A percentile compares a stretch with the other conserved stretches of the same genome.
Conservation (phyloP, 2,329 filamentous ascomycete species). For the Aspergillus nomiae region DNA sequence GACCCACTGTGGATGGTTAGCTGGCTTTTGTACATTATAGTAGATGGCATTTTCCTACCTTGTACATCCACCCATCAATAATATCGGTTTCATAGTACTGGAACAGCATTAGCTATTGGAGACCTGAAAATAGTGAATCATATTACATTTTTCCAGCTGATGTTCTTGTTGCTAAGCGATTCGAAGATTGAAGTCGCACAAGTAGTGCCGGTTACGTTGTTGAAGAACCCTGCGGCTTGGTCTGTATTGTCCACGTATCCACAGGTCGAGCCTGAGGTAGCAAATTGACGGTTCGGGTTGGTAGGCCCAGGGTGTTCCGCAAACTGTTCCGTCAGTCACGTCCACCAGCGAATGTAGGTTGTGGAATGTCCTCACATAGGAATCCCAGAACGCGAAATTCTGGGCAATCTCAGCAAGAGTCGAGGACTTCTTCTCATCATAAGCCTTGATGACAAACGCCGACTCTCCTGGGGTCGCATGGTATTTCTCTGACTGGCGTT, state of each 20-base stretch:
- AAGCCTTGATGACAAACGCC: slow-evolving; percentile 42
- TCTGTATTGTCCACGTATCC: slow-evolving; percentile 36
- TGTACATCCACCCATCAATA: slow-evolving; percentile 40
- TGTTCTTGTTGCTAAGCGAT: slow-evolving; percentile 36
- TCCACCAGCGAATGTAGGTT: neutral
- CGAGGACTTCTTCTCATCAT: slow-evolving; percentile 37
- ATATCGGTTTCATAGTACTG: slow-evolving; percentile 44
- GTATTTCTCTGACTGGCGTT: slow-evolving; percentile 42
- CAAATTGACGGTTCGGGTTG: slow-evolving; percentile 44
- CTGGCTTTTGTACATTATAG: neutral
- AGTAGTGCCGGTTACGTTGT: slow-evolving; percentile 37
- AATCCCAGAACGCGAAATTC: slow-evolving; percentile 43
- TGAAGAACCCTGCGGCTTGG: slow-evolving; percentile 34
- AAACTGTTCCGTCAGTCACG: slow-evolving; percentile 23
- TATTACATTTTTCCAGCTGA: slow-evolving; percentile 42
- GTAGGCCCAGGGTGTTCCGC: slow-evolving; percentile 44
- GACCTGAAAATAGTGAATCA: neutral
- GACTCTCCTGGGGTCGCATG: slow-evolving; percentile 36
- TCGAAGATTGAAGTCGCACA: slow-evolving; percentile 43
- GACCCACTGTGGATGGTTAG: slow-evolving; percentile 30
- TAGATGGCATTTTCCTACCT: slow-evolving; percentile 15
- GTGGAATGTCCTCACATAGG: slow-evolving; percentile 28
- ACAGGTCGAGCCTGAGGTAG: slow-evolving; percentile 39
- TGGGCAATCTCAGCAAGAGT: slow-evolving; percentile 37
- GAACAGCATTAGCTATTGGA: neutral